Percentiles rank a stretch among this genome's conserved stretches.
phyloP scores from a whole-genome alignment of 805 yeast genomes.

The Schwanniomyces yamadae region DNA sequence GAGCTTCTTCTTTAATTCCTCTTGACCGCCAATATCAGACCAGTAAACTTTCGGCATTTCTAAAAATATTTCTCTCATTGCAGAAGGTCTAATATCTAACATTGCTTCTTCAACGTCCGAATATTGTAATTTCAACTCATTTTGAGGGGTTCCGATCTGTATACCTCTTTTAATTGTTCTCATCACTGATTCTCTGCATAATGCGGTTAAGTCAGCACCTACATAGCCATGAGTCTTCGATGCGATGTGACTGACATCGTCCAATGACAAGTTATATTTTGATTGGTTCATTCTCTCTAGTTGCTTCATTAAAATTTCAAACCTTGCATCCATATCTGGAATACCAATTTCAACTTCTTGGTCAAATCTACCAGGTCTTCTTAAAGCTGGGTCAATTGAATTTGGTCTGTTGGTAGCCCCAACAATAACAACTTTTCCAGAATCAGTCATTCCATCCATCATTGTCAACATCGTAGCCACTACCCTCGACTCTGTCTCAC shows the following conservation, averaged over 20 bases:
- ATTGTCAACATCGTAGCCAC: constrained; percentile 84
- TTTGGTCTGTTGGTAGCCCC: constrained; percentile 78
- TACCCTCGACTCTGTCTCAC: constrained; percentile 87
- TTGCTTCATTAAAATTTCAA: constrained; percentile 66
- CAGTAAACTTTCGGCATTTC: constrained; percentile 94
- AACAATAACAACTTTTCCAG: constrained; percentile 63
- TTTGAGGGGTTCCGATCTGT: constrained; percentile 19
- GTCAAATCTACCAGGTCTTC: constrained; percentile 88
- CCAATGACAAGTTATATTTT: constrained; percentile 48
- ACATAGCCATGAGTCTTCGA: constrained; percentile 92
- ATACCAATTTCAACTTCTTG: constrained; percentile 89
- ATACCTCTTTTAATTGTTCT: constrained; percentile 69
- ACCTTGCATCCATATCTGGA: constrained; percentile 82
- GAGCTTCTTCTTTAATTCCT: constrained; percentile 72
- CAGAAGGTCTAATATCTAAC: constrained; percentile 86
- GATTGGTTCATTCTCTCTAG: constrained; percentile 48
- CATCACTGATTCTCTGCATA: constrained; percentile 87
- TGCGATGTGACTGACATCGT: constrained; percentile 63
- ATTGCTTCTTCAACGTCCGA: constrained; percentile 71
- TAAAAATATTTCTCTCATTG: constrained; percentile 92
- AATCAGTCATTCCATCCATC: constrained; percentile 73
- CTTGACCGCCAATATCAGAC: constrained; percentile 96
- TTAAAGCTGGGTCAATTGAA: constrained; percentile 63
- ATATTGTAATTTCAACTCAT: constrained; percentile 45
- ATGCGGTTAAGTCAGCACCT: constrained; percentile 90